Conservation (phyloP, 345 rosid species). For the Zanthoxylum bungeanum region DNA sequence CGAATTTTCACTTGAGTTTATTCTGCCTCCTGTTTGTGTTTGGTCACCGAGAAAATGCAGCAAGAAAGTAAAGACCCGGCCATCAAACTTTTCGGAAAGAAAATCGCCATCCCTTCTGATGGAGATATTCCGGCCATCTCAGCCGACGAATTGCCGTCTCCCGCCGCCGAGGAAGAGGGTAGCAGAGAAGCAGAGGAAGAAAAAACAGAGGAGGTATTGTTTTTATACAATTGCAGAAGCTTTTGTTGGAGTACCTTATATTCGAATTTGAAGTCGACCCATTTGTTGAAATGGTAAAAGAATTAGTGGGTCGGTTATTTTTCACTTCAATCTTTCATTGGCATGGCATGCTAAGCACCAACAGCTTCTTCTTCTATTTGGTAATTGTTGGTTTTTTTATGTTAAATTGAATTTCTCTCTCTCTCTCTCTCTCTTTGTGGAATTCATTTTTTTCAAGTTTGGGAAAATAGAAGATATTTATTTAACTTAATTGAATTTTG, state of each 20-base stretch:
- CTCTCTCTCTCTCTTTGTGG: too few species aligned
- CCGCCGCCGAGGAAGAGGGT: background rate
- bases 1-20: constrained; percentile 29
- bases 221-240: background rate
- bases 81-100: constrained; percentile 80
- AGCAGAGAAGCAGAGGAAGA: constrained; percentile 10
- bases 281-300: constrained; percentile 9
- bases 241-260: background rate
- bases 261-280: constrained; percentile 22
- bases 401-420: background rate
- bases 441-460: background rate
- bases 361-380: background rate
- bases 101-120: constrained; percentile 47
- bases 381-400: background rate
- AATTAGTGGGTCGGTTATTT: constrained; percentile 21
- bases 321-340: background rate
- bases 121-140: constrained; percentile 16
- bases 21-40: constrained; percentile 11
- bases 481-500: background rate
- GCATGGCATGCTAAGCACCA: background rate
- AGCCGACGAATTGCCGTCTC: constrained; percentile 11
- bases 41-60: constrained; percentile 44
- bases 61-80: constrained; percentile 52
- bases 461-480: background rate
- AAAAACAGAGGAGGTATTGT: constrained; percentile 50